These are phyloP conservation scores for Aspergillus fumigatiaffinis DNA, from an alignment of 2,329 filamentous ascomycete species.

Conservation along the genomic window DNA sequence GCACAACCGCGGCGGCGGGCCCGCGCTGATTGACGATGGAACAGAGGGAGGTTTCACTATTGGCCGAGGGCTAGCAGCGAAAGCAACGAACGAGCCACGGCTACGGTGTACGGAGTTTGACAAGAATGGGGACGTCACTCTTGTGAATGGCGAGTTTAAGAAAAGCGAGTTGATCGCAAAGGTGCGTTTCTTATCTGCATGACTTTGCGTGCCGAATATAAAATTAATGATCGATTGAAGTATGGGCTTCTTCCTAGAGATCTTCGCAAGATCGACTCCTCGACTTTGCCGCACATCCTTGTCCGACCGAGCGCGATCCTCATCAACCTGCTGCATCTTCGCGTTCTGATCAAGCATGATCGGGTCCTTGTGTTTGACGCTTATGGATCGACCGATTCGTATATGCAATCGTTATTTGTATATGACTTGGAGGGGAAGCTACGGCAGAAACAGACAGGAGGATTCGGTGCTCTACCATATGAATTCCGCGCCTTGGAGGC, in stretches of 20 bases:
- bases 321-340: conserved; percentile 92
- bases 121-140: conserved; percentile 82
- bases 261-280: conserved; percentile 95
- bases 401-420: conserved; percentile 95
- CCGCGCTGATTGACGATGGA: conserved; percentile 55
- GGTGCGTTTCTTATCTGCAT: conserved; percentile 71
- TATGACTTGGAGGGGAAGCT: conserved; percentile 94
- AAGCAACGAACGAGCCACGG: conserved; percentile 77
- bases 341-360: conserved; percentile 91
- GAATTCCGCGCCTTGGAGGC: conserved; percentile 95
- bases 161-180: conserved; percentile 97
- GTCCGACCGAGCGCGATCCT: conserved; percentile 90
- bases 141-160: conserved; percentile 94
- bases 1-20: conserved; percentile 55
- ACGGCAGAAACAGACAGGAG: conserved; percentile 65
- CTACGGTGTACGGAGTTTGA: conserved; percentile 94
- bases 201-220: conserved; percentile 61
- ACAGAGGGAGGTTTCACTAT: conserved; percentile 61
- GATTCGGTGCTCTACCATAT: conserved; percentile 68
- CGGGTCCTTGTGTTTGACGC: conserved; percentile 93
- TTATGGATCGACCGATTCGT: conserved; percentile 89
- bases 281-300: conserved; percentile 89
- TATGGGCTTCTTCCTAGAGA: conserved; percentile 92
- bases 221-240: conserved; percentile 41
- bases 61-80: conserved; percentile 66